Evolutionary conservation across 139 green algal species (phyloP), one percentile per base, ranked within the genome.

Genomic region (Pycnococcus provasolii): DNA sequence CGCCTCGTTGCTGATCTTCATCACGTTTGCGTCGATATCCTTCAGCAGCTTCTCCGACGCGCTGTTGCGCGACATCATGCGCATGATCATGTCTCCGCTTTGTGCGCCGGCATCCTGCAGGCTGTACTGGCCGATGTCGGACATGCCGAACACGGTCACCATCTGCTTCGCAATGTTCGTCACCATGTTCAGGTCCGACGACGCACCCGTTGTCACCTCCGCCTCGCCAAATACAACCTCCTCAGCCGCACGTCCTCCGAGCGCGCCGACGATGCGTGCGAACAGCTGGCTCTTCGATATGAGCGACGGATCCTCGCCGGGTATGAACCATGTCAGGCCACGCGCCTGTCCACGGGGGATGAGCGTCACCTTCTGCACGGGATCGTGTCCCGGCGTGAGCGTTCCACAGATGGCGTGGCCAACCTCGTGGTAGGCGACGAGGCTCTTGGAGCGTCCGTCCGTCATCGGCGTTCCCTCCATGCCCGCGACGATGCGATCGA

Each of bases 111-210:
- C 88, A 81, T 98, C 93, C 83, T 92, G 80, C 69, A 98, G 80
- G 9, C 69, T 84, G 87, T 89, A 99, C 11, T 91, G 93, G 48
- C 93, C 93, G 61, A 98, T 95, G 76, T 97, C 88, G 44, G 77
- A 90, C 86, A 99, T 97, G 71, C 93, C 93, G 70, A 97, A 99
- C 78, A 93, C 94, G 71, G 95, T 92, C 9, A 98, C 92, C 92
- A 97, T 97, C 78, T 94, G 87, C 63, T 82, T 82, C 5, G 77
- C 77, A 72, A 82, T 82, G 50, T 42, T 65, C 8, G 80, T 41
- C 45, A 88, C 80, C 78, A 87, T 79, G 76, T 88, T 77, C 63
- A 95, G 72, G 68, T 95, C 89, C 46, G 77, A 59, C 2, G 79
- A 81, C 5, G 91, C 91, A 42, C 91, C 91, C 13, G 84, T 91